These are phyloP conservation scores for Aureobasidium pullulans DNA, from an alignment of 2,329 filamentous ascomycete genomes.

Conservation along the genomic window DNA sequence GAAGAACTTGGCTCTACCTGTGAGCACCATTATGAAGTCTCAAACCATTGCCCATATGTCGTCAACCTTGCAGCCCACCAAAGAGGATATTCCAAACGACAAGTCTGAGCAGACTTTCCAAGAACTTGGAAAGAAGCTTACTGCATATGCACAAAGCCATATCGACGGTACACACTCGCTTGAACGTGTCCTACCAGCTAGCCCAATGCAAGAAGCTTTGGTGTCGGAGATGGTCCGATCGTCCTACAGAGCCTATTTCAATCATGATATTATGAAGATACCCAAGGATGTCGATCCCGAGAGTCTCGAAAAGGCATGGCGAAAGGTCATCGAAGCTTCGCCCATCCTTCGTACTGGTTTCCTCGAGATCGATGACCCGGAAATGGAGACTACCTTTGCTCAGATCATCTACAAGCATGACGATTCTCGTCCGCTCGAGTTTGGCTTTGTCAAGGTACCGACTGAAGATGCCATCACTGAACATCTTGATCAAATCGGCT, in stretches of 20 bases:
- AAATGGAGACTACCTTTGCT: constrained; percentile 48
- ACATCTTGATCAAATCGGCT: constrained; percentile 24
- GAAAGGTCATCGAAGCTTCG: constrained; percentile 48
- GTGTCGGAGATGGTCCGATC: constrained; percentile 73
- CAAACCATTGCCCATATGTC: constrained; percentile 61
- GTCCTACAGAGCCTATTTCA: constrained; percentile 70
- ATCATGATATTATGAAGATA: constrained; percentile 68
- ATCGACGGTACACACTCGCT: constrained; percentile 26
- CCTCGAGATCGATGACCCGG: constrained; percentile 54
- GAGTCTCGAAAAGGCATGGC: constrained; percentile 56
- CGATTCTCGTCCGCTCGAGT: constrained; percentile 23
- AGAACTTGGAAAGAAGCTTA: background rate
- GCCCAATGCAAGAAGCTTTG: constrained; percentile 82
- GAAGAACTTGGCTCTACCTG: constrained; percentile 51
- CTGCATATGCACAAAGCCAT: constrained; percentile 10
- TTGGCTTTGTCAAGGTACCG: constrained; percentile 23
- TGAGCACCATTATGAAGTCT: constrained; percentile 69
- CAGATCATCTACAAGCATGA: constrained; percentile 42
- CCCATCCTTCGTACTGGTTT: constrained; percentile 74
- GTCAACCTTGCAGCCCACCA: constrained; percentile 16
- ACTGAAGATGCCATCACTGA: constrained; percentile 17
- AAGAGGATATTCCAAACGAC: background rate
- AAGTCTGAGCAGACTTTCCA: background rate
- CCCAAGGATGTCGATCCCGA: constrained; percentile 45
- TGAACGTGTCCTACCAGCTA: constrained; percentile 62